These are phyloP conservation scores for Sporothrix variecibatus DNA, from an alignment of 2,329 filamentous ascomycete species.

Conservation along the genomic window DNA sequence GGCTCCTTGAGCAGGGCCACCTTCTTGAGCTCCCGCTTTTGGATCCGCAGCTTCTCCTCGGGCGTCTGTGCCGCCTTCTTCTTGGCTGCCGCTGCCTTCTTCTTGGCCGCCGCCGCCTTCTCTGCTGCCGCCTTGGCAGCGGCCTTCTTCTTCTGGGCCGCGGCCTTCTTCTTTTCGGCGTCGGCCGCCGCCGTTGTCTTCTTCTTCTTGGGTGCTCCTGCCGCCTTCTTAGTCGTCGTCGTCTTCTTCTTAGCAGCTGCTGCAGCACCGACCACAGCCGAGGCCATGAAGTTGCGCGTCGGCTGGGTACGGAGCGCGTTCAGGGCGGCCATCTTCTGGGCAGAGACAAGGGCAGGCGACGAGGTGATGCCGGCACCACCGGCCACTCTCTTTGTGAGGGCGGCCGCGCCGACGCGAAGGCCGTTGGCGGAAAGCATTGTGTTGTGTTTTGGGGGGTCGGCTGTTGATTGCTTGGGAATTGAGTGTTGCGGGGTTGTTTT, in stretches of 20 bases:
- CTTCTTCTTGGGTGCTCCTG: neutral
- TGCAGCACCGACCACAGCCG: neutral
- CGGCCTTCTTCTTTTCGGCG: neutral
- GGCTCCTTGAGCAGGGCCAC: constrained; percentile 47
- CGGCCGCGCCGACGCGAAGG: constrained; percentile 14
- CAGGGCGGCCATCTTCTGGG: neutral
- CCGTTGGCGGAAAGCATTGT: constrained; percentile 8
- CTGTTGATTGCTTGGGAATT: neutral
- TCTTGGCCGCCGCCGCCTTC: neutral
- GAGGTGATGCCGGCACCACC: neutral
- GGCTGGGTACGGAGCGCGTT: neutral
- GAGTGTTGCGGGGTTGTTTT: neutral
- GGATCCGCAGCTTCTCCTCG: constrained; percentile 42
- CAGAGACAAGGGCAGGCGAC: neutral
- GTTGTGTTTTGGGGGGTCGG: neutral
- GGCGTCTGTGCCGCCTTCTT: constrained; percentile 37
- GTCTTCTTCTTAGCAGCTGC: neutral
- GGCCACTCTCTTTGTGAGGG: neutral
- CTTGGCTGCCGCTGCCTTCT: constrained; percentile 27
- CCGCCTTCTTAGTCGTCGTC: neutral
- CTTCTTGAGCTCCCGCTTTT: constrained; percentile 44
- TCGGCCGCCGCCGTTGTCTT: neutral
- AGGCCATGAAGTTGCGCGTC: neutral
- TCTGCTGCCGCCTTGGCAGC: neutral
- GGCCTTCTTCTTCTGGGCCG: neutral